Evolutionary conservation across 495 filamentous ascomycete species (phyloP).

Genomic region (Penicillium chermesinum): DNA sequence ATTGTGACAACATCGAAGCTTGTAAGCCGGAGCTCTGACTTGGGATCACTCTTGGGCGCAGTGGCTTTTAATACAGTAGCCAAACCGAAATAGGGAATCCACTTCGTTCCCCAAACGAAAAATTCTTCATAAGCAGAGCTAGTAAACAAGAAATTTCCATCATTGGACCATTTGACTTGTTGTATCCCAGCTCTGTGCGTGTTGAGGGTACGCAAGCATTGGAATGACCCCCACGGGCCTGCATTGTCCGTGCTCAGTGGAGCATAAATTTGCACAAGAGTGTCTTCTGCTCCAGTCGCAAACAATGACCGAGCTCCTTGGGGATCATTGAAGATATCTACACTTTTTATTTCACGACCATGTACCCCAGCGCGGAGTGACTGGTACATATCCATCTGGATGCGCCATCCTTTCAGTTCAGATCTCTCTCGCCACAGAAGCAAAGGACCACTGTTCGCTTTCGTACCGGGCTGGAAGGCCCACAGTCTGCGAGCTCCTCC

Average conservation of each 20-base stretch:
- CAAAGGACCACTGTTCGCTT: conserved; percentile 22
- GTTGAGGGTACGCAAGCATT: conserved; percentile 59
- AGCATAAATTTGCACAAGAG: conserved; percentile 60
- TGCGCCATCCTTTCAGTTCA: conserved; percentile 41
- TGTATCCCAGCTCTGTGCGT: conserved; percentile 82
- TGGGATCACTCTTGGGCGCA: conserved; percentile 52
- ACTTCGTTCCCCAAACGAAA: conserved; percentile 68
- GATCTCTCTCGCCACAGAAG: conserved; percentile 52
- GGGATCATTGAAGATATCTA: conserved; percentile 44
- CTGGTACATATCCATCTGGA: conserved; percentile 41
- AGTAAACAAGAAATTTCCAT: conserved; percentile 68
- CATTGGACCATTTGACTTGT: conserved; percentile 64
- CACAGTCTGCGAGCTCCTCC: conserved; percentile 78
- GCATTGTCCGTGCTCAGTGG: conserved; percentile 12
- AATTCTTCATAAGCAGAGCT: conserved; percentile 85
- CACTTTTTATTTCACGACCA: conserved; percentile 81
- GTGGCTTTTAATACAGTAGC: conserved; percentile 59
- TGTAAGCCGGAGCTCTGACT: conserved; percentile 72
- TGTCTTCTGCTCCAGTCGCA: conserved; percentile 89
- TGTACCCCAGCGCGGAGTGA: conserved; percentile 66
- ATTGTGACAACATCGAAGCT: conserved; percentile 59
- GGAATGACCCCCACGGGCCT: conserved; percentile 32
- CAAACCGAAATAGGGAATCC: conserved; percentile 48
- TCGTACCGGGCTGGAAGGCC: conserved; percentile 41
- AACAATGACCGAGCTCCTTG: conserved; percentile 32